phyloP scores from a whole-genome alignment of 148 eudicot genomes.

The Rhododendron molle region DNA sequence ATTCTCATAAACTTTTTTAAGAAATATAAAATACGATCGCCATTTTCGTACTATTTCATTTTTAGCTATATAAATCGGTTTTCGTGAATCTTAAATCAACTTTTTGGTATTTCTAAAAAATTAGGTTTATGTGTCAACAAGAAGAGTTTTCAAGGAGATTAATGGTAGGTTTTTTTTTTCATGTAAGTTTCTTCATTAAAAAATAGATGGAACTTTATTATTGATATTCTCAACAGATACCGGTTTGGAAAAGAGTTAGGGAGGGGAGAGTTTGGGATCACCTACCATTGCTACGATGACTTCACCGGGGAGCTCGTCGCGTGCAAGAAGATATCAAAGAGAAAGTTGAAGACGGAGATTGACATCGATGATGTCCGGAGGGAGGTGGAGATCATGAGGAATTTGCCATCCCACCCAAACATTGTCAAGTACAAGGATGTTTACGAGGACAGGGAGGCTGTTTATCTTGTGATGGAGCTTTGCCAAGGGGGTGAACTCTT shows the following conservation, averaged over 20 bases:
- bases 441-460: slow-evolving; percentile 60
- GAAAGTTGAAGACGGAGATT: slow-evolving; percentile 53
- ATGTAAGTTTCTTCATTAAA: not conserved
- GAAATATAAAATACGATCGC: not conserved
- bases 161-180: not conserved
- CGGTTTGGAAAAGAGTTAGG: slow-evolving; percentile 59
- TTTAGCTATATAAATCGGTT: not conserved
- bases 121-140: no score
- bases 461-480: slow-evolving; percentile 66
- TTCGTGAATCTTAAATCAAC: no score
- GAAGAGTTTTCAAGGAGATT: not conserved
- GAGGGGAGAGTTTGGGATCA: slow-evolving; percentile 63
- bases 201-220: not conserved
- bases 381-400: slow-evolving; percentile 68
- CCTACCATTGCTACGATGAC: slow-evolving; percentile 55
- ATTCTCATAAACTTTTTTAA: not conserved
- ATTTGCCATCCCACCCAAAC: slow-evolving; percentile 54
- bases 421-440: slow-evolving; percentile 58
- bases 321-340: slow-evolving; percentile 64
- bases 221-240: slow-evolving; percentile 18
- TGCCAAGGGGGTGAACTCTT: slow-evolving; percentile 76
- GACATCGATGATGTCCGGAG: slow-evolving; percentile 69
- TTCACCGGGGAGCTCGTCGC: slow-evolving; percentile 37
- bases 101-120: no score
- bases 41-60: not conserved